Evolutionary conservation across 2,329 filamentous ascomycete genomes (phyloP), one percentile per base, ranked within the genome.

Genomic region (Fonsecaea pedrosoi): DNA sequence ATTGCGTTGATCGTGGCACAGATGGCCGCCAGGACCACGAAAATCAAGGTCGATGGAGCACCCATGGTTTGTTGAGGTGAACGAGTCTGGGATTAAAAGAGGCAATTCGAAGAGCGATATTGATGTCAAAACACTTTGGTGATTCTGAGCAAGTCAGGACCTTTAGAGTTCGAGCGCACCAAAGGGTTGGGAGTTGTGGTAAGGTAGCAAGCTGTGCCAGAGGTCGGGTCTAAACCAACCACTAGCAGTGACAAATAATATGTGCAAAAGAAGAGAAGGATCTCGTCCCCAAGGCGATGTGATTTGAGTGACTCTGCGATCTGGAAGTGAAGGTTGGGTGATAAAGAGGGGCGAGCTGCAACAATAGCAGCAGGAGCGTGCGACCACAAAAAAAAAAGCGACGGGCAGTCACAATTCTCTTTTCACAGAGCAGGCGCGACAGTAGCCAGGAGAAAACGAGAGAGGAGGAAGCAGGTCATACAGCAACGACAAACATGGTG

Each of bases 1-100:
- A 88, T 80, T 35, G 85, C 82, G 72, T 77, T 74, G 63, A 79
- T 62, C 3, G 45, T 82, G 50, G 70, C 68, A 56, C 74, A 75
- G 12, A 73, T 25, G 50, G 69, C 56, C 34, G 66, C 42, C 21
- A 73, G 50, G 42, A 65, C 30, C 40, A 70, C 40, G 48, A 67
- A 34, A 45, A 68, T 38, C 13, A 66, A 50, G 15, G 50, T 40
- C 37, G 62, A 15, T 9, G 59, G 40, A 55, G 57, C 32, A 62
- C 15, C 21, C 69, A 71, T 71, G 45, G 35, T 62, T 42, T 7
- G 10, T 42, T 30, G 38, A 50, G 35, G 7, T 42, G n/a, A n/a
- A 2, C 55, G 18, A 21, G 3, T 12, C 18, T 60, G 35, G 42
- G 13, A n/a, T 21, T 13, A n/a, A 38, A 12, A 4, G 6, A 40